These are phyloP conservation scores for Rhododendron ovatum DNA, from an alignment of 148 eudicot species.

Conservation along the genomic window DNA sequence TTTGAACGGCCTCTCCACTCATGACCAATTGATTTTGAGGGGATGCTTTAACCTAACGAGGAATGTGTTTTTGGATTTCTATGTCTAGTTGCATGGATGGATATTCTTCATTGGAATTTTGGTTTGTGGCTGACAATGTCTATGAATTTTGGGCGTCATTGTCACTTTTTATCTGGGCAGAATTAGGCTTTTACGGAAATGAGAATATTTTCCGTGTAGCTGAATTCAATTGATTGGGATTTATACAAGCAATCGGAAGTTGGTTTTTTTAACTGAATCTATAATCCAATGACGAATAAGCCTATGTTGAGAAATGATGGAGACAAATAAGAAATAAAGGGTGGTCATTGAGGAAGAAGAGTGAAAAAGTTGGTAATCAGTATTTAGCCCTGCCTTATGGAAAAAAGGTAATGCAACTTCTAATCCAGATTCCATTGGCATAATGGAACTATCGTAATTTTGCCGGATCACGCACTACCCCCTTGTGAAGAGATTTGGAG, in stretches of 20 bases:
- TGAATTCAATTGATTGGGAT: background rate
- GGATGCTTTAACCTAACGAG: background rate
- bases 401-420: background rate
- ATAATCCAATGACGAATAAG: background rate
- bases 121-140: background rate
- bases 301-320: background rate
- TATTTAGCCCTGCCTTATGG: background rate
- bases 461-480: background rate
- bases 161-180: background rate
- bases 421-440: background rate
- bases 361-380: background rate
- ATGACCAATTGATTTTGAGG: too few relatives aligned
- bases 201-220: background rate
- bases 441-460: background rate
- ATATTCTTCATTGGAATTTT: background rate
- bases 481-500: background rate
- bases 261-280: background rate
- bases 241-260: background rate
- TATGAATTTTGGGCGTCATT: background rate
- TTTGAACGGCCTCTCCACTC: too few relatives aligned
- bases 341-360: background rate
- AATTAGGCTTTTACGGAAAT: background rate
- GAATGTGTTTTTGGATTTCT: background rate
- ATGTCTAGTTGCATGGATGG: background rate
- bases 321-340: background rate